Conservation (phyloP, 2,329 filamentous ascomycete species). For the Karstenula rhodostoma region DNA sequence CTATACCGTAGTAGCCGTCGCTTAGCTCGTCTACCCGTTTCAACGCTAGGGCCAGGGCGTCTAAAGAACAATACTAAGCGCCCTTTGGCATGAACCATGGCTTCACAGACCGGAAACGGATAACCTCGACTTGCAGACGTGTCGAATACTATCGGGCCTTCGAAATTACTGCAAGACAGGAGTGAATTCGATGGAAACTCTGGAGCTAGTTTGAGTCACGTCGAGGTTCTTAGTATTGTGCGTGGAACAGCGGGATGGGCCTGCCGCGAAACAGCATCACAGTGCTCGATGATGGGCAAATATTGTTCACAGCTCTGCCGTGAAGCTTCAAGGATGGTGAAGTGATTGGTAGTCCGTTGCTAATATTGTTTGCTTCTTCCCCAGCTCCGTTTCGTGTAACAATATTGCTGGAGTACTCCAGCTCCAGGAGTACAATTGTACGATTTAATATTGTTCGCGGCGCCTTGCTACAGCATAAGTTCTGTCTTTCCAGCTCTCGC, state of each 20-base stretch:
- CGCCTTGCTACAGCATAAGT: not conserved
- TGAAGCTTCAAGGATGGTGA: not conserved
- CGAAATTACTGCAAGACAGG: slow-evolving; percentile 6
- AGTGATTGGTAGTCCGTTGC: slow-evolving; percentile 7
- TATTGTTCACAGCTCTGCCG: not conserved
- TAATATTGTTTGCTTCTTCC: slow-evolving; percentile 20
- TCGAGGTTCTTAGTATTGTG: slow-evolving; percentile 7
- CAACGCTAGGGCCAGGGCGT: slow-evolving; percentile 23
- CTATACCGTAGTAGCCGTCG: not conserved
- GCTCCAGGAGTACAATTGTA: slow-evolving; percentile 12
- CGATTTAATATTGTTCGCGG: slow-evolving; percentile 12
- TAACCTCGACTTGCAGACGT: not conserved
- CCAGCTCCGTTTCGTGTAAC: not conserved
- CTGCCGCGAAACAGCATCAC: slow-evolving; percentile 3
- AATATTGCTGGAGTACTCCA: slow-evolving; percentile 3
- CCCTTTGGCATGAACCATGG: slow-evolving; percentile 23
- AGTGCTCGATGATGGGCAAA: not conserved
- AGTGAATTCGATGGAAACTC: not conserved
- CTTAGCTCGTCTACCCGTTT: slow-evolving; percentile 17
- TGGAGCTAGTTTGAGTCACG: not conserved
- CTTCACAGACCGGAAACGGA: slow-evolving; percentile 22
- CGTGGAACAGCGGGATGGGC: not conserved
- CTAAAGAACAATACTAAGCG: slow-evolving; percentile 48
- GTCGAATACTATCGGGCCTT: not conserved
- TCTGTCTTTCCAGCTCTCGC: not conserved